These are phyloP conservation scores for Mycogone perniciosa DNA, from an alignment of 2,329 filamentous ascomycete species.

Conservation along the genomic window DNA sequence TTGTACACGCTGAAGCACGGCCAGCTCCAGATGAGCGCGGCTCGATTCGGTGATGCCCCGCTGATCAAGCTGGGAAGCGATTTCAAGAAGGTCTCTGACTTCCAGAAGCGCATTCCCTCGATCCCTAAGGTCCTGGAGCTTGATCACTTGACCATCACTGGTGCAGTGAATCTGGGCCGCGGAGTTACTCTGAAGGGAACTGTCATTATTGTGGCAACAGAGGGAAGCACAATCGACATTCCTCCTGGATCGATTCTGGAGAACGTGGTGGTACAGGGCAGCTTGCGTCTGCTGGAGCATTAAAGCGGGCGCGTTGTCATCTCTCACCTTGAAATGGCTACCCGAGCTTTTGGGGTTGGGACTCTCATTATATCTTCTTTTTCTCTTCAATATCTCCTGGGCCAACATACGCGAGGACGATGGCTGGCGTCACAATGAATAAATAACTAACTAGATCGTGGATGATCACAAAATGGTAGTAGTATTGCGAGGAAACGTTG, in stretches of 20 bases:
- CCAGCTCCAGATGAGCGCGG: slow-evolving; percentile 93
- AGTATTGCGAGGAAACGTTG: neutral
- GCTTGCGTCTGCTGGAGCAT: slow-evolving; percentile 68
- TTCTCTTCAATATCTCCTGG: neutral
- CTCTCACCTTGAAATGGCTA: slow-evolving; percentile 5
- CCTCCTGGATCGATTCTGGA: slow-evolving; percentile 94
- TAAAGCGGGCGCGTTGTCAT: slow-evolving; percentile 28
- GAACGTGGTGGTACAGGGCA: slow-evolving; percentile 98
- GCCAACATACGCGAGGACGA: neutral
- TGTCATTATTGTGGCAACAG: slow-evolving; percentile 96
- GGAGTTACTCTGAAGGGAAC: slow-evolving; percentile 96
- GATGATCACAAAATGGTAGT: slow-evolving; percentile 1
- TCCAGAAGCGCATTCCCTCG: slow-evolving; percentile 79
- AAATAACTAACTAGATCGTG: slow-evolving; percentile 2
- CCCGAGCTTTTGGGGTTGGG: slow-evolving; percentile 7
- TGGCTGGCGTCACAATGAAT: neutral
- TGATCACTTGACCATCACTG: slow-evolving; percentile 94
- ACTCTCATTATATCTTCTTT: slow-evolving; percentile 7
- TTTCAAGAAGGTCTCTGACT: slow-evolving; percentile 99
- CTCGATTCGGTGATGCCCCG: slow-evolving; percentile 91
- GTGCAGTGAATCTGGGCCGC: slow-evolving; percentile 91
- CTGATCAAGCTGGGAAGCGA: slow-evolving; percentile 98
- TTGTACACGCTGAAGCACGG: slow-evolving; percentile 98
- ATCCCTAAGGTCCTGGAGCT: slow-evolving; percentile 89
- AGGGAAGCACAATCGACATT: slow-evolving; percentile 96